Evolutionary conservation across 163 green algal species (phyloP), one percentile per base, ranked within the genome.

Genomic region (Scenedesmus sp.): DNA sequence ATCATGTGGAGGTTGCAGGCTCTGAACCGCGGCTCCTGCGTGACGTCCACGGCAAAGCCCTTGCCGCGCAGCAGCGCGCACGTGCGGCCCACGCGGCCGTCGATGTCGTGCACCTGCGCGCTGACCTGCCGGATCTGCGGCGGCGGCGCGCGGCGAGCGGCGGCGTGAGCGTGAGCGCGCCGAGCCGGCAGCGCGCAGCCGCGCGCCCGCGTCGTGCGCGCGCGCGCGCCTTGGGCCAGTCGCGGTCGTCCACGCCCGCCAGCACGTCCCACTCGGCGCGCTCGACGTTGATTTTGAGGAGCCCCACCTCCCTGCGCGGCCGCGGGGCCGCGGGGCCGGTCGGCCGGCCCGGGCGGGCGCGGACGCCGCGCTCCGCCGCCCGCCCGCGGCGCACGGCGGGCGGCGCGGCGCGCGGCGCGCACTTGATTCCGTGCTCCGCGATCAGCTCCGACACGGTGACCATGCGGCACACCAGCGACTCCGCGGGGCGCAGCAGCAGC

Each of bases 211-310:
- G n/a, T n/a, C n/a, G n/a, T n/a, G n/a, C n/a, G n/a, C n/a, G n/a
- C 72, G 36, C 66, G 62, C 31, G 26, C 31, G 78, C 53, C 63
- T 66, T 78, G 14, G 77, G 77, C 77, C 77, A 83, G 47, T 83
- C 63, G 28, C 74, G 22, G 15, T 67, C 47, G 13, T 58, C 24
- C 1, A 83, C 48, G 7, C 77, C 77, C 28, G 53, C 42, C 58
- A 83, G 48, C 34, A 65, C 57, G 39, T 83, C 77, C 77, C 47
- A 66, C 60, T 83, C 77, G 28, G 77, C 77, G 28, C 77, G 66
- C 66, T 83, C 77, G 14, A 83, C 77, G 24, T 83, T 83, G 33
- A 71, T 63, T 66, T 83, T 83, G 13, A 83, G 48, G 57, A 83
- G 66, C 7, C 47, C 77, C 36, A 83, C 77, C 66, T 83, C 66